A percentile compares a stretch with the other conserved stretches of the same genome.
Conservation (phyloP, 345 rosid genomes). For the Brassica napus region Da-Ae NC_063449.1:32824501-32825000, state of each 20-base stretch:
- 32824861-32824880: background rate
- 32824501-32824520: background rate
- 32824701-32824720: background rate
- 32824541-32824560: background rate
- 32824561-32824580: background rate
- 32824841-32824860: background rate
- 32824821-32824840: background rate
- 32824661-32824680: background rate
- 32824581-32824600: background rate
- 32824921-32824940: background rate
- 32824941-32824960: background rate
- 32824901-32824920: background rate
- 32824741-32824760: background rate
- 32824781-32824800: background rate
- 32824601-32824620: background rate
- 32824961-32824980: background rate
- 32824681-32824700: background rate
- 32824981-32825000: background rate
- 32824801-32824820: no score
- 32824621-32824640: background rate
- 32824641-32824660: background rate
- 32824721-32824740: background rate
- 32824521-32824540: slow-evolving; percentile 11
- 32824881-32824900: background rate
- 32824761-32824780: background rate